phyloP scores from a whole-genome alignment of 495 filamentous ascomycete genomes.

The Aspergillus kassunensis region DNA sequence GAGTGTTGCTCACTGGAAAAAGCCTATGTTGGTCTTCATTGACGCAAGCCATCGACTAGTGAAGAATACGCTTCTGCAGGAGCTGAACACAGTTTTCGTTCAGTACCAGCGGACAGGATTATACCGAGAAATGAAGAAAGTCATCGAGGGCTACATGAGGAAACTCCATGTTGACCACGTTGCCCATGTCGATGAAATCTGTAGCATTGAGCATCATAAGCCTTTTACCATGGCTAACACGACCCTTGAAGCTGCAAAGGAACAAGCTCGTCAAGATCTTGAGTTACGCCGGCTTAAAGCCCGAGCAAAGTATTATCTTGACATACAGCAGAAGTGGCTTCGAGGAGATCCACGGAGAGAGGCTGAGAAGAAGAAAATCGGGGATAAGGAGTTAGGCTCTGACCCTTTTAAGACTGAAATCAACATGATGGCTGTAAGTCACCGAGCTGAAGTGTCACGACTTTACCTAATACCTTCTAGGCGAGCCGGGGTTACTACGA shows the following conservation, averaged over 20 bases:
- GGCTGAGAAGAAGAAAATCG: conserved; percentile 21
- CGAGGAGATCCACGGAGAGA: conserved; percentile 13
- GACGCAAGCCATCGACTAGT: conserved; percentile 26
- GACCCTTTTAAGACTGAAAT: conserved; percentile 47
- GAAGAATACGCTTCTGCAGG: conserved; percentile 23
- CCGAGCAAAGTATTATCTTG: conserved; percentile 17
- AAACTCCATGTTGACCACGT: conserved; percentile 23
- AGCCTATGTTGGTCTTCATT: conserved; percentile 30
- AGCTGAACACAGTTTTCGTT: conserved; percentile 31
- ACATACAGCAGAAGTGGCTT: conserved; percentile 4
- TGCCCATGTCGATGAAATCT: conserved; percentile 18
- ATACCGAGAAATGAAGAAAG: conserved; percentile 26
- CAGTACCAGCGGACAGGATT: conserved; percentile 35
- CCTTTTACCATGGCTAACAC: conserved; percentile 35
- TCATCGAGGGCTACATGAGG: conserved; percentile 28
- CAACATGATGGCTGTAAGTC: conserved; percentile 49
- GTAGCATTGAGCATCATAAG: conserved; percentile 26
- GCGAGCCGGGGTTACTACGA: conserved; percentile 50
- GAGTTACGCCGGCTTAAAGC: conserved; percentile 6
- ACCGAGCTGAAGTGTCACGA: no score
- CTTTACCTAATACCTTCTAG: conserved; percentile 18
- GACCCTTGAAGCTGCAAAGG: conserved; percentile 18
- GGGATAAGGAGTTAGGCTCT: conserved; percentile 26
- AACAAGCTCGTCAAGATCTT: conserved; percentile 8
- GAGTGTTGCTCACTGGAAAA: conserved; percentile 39